Base-by-base conservation (phyloP, 306 rosid genomes). In the Casuarina equisetifolia region DNA sequence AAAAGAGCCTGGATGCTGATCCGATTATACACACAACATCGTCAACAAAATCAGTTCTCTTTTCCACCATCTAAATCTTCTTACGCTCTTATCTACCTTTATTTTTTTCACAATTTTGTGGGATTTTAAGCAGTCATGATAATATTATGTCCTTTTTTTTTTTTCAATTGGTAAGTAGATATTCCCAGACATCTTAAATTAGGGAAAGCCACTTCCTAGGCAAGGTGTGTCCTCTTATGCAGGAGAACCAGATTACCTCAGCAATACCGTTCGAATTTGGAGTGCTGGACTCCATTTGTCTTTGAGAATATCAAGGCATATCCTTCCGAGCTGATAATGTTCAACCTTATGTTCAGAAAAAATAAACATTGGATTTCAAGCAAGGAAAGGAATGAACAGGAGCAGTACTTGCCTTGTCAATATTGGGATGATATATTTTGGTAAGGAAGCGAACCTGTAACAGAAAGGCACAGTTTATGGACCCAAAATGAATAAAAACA, bases 201-300 rank as follows among this genome's bases (percentile, higher is more conserved):
- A 57, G 19, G 63, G 63, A 19, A 57, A 58, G 11, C 64, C 10
- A 58, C 64, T 7, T 25, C 12, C 51, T 46, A 46, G 10, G 51
- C 51, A 46, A 7, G 51, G 35, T 58, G 64, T 20, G 9, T 20
- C 38, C 64, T 25, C 25, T 58, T 8, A 19, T 19, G 36, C 9
- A 1, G 39, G 36, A 58, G 64, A 13, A 58, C 44, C 39, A 11
- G 42, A 74, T 63, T 66, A 90, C 97, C 97, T 92, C 85, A 92
- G 81, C 78, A 92, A 96, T 63, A 92, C 97, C 74, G 96, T 92
- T 78, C 97, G 93, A 68, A 92, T 92, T 91, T 85, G 92, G 63
- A 92, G 96, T 57, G 96, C 97, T 52, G 97, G 97, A 77, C 93
- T 92, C 97, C 96, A 92, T 82, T 90, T 92, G 82, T 92, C 97